These are phyloP conservation scores for Scutellaria baicalensis DNA, from an alignment of 257 asterid species.

Conservation along the genomic window DNA sequence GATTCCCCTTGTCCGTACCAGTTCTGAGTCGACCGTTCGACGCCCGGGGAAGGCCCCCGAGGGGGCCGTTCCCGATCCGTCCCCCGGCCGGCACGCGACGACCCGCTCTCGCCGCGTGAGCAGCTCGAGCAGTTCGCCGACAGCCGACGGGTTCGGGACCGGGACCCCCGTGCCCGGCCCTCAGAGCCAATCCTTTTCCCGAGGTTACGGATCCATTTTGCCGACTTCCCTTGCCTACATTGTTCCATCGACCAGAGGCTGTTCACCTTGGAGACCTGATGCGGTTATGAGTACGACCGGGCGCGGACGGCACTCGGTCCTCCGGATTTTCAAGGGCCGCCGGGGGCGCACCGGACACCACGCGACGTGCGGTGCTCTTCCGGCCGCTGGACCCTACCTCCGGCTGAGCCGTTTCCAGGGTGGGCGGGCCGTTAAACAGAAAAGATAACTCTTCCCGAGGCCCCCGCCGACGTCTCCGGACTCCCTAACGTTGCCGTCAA, in stretches of 20 bases:
- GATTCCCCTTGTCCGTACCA: conserved; percentile 43
- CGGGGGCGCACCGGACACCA: conserved; percentile 29
- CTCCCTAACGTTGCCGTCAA: too few species aligned
- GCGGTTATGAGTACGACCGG: too few species aligned
- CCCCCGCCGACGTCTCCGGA: too few species aligned
- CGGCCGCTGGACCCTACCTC: conserved; percentile 13
- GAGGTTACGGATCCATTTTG: conserved; percentile 3
- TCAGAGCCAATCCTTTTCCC: neutral
- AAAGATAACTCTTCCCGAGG: too few species aligned
- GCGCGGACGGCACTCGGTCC: conserved; percentile 2
- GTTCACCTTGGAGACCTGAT: too few species aligned
- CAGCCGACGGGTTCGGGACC: neutral
- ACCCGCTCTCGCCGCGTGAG: neutral
- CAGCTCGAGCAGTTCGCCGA: neutral
- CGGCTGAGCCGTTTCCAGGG: too few species aligned
- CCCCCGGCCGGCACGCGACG: neutral
- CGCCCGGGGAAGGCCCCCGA: neutral
- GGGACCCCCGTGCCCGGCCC: neutral
- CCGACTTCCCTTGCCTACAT: conserved; percentile 7
- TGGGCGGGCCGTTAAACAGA: too few species aligned
- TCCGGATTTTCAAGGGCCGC: conserved; percentile 28
- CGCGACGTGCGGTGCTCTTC: conserved; percentile 13
- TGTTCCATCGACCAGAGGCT: too few species aligned
- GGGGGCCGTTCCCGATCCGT: neutral
- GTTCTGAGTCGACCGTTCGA: neutral